Percentiles rank a stretch among this genome's conserved stretches.
Evolutionary conservation across 257 asterid species (phyloP).

Genomic region (Rubia yunnanensis): DNA sequence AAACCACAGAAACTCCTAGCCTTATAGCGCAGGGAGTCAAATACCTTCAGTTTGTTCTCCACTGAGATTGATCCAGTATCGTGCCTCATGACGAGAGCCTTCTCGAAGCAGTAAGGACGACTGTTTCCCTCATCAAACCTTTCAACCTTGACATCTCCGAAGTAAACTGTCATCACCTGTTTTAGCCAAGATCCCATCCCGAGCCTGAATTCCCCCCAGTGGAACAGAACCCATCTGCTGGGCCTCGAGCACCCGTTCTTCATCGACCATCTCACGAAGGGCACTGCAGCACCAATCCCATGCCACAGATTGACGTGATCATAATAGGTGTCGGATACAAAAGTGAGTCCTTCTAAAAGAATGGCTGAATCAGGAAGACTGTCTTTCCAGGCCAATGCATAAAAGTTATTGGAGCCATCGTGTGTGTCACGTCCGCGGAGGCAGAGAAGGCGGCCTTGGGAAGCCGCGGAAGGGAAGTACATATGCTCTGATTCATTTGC

Average conservation of each 20-base stretch:
- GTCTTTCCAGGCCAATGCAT: constrained; percentile 31
- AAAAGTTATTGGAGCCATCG: constrained; percentile 27
- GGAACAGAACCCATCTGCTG: constrained; percentile 30
- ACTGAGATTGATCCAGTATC: constrained; percentile 20
- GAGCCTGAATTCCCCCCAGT: constrained; percentile 23
- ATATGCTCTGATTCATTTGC: constrained; percentile 23
- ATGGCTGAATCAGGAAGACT: constrained; percentile 25
- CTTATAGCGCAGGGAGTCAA: constrained; percentile 25
- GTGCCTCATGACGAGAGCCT: constrained; percentile 30
- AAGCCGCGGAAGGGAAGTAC: constrained; percentile 28
- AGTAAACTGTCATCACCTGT: constrained; percentile 14
- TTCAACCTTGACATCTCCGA: constrained; percentile 25
- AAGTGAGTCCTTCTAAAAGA: constrained; percentile 29
- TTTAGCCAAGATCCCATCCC: constrained; percentile 31
- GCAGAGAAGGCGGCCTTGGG: constrained; percentile 26
- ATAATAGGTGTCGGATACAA: constrained; percentile 27
- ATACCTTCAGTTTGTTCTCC: constrained; percentile 23
- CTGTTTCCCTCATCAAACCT: constrained; percentile 13
- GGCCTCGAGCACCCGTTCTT: constrained; percentile 25
- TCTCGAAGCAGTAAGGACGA: constrained; percentile 32
- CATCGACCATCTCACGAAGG: constrained; percentile 35
- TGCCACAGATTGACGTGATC: constrained; percentile 30
- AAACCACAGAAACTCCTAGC: constrained; percentile 27
- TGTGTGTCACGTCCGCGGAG: constrained; percentile 17
- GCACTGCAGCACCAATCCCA: constrained; percentile 25